Conservation (phyloP, 148 eudicot genomes). For the Linanthus parryae region DNA sequence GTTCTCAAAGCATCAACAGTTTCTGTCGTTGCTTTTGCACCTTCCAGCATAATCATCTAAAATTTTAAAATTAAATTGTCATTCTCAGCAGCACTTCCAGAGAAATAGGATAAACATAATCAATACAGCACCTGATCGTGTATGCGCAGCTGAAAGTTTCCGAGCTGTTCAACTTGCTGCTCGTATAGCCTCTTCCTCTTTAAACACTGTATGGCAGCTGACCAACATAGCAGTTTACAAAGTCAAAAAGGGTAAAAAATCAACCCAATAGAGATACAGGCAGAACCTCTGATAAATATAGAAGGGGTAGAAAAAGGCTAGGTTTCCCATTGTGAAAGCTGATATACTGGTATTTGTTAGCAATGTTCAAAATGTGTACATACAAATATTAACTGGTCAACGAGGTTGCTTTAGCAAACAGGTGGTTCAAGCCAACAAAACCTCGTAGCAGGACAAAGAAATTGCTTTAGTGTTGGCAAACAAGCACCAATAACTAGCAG, state of each 20-base stretch:
- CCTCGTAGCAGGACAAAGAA: too few relatives aligned
- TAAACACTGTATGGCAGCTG: constrained; percentile 85
- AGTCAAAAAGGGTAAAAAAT: background rate
- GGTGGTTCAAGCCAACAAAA: too few relatives aligned
- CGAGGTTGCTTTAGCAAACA: too few relatives aligned
- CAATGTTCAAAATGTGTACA: too few relatives aligned
- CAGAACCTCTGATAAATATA: background rate
- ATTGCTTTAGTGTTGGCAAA: too few relatives aligned
- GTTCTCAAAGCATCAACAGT: constrained; percentile 92
- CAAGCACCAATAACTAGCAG: too few relatives aligned
- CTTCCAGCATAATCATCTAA: constrained; percentile 90
- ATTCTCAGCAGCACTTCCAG: background rate
- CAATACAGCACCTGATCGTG: constrained; percentile 69
- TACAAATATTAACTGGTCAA: too few relatives aligned
- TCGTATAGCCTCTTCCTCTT: constrained; percentile 81
- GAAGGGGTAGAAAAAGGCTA: background rate
- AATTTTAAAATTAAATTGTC: constrained; percentile 6
- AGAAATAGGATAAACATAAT: background rate
- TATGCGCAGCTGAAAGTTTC: constrained; percentile 77
- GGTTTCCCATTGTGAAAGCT: background rate
- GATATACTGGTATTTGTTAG: too few relatives aligned
- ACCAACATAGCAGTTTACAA: background rate
- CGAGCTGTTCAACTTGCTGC: constrained; percentile 80
- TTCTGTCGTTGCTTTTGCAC: constrained; percentile 92
- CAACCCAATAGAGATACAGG: background rate